phyloP scores from a whole-genome alignment of 2,329 filamentous ascomycete species.

The Penicillium sp. region DNA sequence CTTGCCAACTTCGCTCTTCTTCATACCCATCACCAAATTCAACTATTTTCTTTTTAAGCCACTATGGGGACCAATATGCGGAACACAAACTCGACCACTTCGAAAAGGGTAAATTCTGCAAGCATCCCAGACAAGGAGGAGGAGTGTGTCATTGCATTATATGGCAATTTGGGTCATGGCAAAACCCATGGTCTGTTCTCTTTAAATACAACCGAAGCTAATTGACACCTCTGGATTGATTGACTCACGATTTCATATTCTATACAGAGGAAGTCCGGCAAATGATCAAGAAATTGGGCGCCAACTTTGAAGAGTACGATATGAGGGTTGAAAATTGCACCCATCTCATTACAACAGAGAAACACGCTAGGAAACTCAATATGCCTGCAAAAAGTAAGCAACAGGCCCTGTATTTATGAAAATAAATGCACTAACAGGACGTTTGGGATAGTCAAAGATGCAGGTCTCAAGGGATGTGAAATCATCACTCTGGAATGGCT shows the following conservation, averaged over 20 bases:
- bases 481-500: constrained; percentile 63
- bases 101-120: neutral
- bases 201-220: neutral
- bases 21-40: neutral
- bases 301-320: constrained; percentile 22
- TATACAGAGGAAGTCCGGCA: constrained; percentile 25
- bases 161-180: neutral
- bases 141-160: neutral
- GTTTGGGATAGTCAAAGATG: constrained; percentile 33
- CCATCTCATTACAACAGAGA: constrained; percentile 33
- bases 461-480: constrained; percentile 48
- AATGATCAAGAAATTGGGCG: constrained; percentile 31
- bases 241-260: neutral
- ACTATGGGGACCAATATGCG: neutral
- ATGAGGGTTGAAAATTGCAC: constrained; percentile 23
- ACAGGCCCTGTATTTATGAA: neutral
- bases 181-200: neutral
- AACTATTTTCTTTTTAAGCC: neutral
- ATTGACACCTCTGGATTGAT: neutral
- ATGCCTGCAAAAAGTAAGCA: constrained; percentile 24
- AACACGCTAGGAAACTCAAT: constrained; percentile 18
- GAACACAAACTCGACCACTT: neutral
- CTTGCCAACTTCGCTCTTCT: neutral
- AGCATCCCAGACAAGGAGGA: too few species aligned
- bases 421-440: neutral